phyloP scores from a whole-genome alignment of 1,284 basidiomycete species.

The Sporisorium reilianum region DNA sequence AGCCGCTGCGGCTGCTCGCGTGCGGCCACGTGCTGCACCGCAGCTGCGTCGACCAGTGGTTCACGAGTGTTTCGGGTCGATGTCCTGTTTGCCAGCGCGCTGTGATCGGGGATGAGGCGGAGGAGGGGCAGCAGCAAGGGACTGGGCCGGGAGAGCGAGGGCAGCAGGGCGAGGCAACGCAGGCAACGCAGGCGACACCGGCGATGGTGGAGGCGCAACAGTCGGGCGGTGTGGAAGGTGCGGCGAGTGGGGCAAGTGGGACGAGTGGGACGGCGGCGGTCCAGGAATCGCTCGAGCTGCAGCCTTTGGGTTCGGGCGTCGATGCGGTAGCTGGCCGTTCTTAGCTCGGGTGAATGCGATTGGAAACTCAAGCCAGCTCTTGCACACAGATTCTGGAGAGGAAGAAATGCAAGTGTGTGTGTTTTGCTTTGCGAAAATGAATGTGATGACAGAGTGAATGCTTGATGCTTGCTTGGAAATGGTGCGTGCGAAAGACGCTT shows the following conservation, averaged over 20 bases:
- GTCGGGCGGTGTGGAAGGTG: background rate
- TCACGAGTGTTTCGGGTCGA: constrained; percentile 57
- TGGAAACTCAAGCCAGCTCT: background rate
- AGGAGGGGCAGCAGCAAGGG: background rate
- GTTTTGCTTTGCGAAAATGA: background rate
- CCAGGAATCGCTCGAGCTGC: constrained; percentile 25
- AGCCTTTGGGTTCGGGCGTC: constrained; percentile 5
- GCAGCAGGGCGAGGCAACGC: background rate
- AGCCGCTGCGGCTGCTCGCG: constrained; percentile 52
- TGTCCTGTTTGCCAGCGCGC: constrained; percentile 61
- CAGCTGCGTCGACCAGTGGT: constrained; percentile 61
- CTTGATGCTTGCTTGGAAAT: background rate
- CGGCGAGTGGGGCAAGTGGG: no score
- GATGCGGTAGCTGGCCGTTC: background rate
- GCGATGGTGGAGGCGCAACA: background rate
- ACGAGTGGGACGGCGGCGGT: background rate
- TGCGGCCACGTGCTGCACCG: constrained; percentile 62
- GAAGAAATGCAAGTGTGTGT: background rate
- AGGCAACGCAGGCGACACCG: background rate
- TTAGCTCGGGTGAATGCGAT: background rate
- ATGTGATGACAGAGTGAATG: background rate
- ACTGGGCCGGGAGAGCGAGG: background rate
- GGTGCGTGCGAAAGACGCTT: background rate
- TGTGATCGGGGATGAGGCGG: constrained; percentile 20
- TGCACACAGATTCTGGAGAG: constrained; percentile 1